Evolutionary conservation across 768 basidiomycete genomes (phyloP), one percentile per base, ranked within the genome.

Genomic region (Lactifluus subvellereus): DNA sequence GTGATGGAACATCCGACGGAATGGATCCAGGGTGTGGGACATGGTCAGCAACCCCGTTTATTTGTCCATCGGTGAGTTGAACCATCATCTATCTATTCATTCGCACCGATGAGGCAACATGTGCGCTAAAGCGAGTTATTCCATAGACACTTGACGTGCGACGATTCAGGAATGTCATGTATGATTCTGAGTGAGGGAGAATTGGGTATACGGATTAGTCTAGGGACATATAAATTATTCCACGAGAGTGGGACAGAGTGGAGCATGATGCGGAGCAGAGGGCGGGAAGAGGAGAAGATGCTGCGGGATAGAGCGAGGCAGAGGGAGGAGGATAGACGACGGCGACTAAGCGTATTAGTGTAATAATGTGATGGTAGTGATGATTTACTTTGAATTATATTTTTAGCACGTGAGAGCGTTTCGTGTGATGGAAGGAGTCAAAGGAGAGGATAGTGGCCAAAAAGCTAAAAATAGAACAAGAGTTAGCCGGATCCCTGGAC

Each of bases 231-330:
- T 79, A 87, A 84, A 73, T 69, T 92, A 33, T 73, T 86, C 72
- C 89, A 88, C 70, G 87, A 86, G 70, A 77, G 72, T 2, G 86
- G 84, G 43, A 74, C 78, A n/a, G 88, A 89, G 72, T 87, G 89
- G 49, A 68, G 73, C 37, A 51, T 84, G 27, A 76, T 75, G 74
- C 80, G 81, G 43, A 58, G 68, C 43, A 74, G 80, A 70, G 70
- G 71, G 33, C 56, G 37, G 48, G 77, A 74, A 54, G 78, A 74
- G 58, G 71, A 70, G 20, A 69, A 52, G 68, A 69, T 54, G 54
- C 69, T 79, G 70, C 54, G 64, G 62, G 76, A 74, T 64, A 69
- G 74, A 66, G 86, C 78, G 27, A 74, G 73, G 38, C 69, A 71
- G 59, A 78, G 83, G 50, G 77, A 82, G 65, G 85, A 86, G 69